Conservation (phyloP, 176 grass and related monocot genomes). For the Eragrostis curvula region DNA sequence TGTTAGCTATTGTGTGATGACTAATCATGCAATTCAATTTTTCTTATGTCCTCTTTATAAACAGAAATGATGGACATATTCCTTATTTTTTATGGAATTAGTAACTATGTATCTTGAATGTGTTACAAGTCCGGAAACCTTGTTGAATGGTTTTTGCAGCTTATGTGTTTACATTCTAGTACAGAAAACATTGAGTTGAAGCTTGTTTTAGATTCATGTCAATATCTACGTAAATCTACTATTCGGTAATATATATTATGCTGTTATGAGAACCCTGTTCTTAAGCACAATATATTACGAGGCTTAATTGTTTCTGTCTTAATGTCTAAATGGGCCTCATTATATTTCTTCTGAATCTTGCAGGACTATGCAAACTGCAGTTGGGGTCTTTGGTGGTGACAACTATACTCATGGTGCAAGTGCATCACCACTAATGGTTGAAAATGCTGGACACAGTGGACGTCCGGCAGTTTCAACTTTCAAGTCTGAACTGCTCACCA, state of each 20-base stretch:
- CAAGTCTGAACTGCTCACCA: conserved; percentile 72
- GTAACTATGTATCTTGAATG: not conserved
- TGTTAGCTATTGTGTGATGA: not conserved
- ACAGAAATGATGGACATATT: not conserved
- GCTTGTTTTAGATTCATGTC: conserved; percentile 15
- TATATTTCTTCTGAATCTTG: conserved; percentile 25
- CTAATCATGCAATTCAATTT: conserved; percentile 1
- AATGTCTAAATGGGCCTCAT: conserved; percentile 8
- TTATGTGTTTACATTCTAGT: not conserved
- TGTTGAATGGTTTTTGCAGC: not conserved
- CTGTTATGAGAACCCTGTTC: not conserved
- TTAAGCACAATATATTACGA: conserved; percentile 1
- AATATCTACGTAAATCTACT: conserved; percentile 5
- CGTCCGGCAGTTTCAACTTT: conserved; percentile 64
- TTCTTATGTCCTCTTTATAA: conserved; percentile 11
- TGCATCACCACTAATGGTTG: conserved; percentile 64
- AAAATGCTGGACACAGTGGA: conserved; percentile 65
- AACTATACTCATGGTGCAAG: conserved; percentile 50
- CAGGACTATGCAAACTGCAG: conserved; percentile 98
- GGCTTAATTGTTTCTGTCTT: not conserved
- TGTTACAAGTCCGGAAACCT: not conserved
- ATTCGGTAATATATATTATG: not conserved
- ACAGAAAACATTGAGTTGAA: not conserved
- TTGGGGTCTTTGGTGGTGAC: conserved; percentile 91
- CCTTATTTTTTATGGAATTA: not conserved